Conservation (phyloP, 2,329 filamentous ascomycete species). For the Rhexocercosporidium sp. region DNA sequence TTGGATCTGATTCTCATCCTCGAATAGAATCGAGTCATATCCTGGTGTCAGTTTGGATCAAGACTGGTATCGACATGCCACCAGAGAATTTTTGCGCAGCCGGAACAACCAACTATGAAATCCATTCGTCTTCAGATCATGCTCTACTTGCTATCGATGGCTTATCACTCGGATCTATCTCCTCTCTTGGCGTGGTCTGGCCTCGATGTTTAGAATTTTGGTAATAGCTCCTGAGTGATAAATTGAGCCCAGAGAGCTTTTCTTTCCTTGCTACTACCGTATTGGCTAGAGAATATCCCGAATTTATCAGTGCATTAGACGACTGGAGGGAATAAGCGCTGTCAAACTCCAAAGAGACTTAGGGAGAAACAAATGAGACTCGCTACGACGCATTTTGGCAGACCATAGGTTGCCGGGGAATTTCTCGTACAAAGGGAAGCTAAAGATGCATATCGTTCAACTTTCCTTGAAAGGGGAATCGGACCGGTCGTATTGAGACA, state of each 20-base stretch:
- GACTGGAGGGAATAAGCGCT: neutral
- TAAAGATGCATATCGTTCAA: neutral
- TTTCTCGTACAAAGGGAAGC: neutral
- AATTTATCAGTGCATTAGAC: neutral
- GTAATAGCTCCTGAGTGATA: neutral
- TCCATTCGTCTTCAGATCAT: neutral
- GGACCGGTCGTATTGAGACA: neutral
- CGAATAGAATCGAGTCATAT: neutral
- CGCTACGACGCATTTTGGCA: neutral
- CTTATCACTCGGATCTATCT: neutral
- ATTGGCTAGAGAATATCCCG: neutral
- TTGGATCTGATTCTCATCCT: neutral
- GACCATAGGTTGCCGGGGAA: neutral
- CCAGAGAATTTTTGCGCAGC: neutral
- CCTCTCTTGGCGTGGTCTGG: neutral
- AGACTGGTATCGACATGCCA: neutral
- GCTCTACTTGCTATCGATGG: constrained; percentile 20
- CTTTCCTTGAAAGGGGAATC: neutral
- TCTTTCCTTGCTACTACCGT: neutral
- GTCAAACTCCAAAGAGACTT: neutral
- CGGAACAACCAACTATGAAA: neutral
- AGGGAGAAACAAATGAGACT: neutral
- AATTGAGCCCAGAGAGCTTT: neutral
- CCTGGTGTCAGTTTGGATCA: neutral
- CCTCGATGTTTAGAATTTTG: neutral